Evolutionary conservation across 2,329 filamentous ascomycete species (phyloP).

Genomic region (Cordyceps cicadae): DNA sequence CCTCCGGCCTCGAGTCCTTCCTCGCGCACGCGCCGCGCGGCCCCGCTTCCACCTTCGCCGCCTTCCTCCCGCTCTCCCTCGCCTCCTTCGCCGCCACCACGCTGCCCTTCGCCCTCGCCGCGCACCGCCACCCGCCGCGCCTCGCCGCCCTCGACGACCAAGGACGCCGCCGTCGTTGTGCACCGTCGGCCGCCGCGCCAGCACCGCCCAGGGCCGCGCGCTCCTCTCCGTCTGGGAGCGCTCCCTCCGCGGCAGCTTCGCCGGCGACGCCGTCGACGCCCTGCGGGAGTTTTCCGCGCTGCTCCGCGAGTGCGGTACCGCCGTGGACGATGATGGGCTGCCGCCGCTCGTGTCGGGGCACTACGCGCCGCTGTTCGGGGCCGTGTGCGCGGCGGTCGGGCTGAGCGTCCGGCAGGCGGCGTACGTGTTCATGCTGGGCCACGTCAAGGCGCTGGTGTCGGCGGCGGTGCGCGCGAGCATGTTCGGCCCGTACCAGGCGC

Average conservation of each 20-base stretch:
- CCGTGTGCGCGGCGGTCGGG: constrained; percentile 53
- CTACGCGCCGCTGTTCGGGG: constrained; percentile 63
- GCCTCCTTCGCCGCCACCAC: constrained; percentile 63
- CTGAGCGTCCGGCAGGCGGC: constrained; percentile 55
- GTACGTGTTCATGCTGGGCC: constrained; percentile 68
- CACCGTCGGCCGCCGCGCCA: constrained; percentile 69
- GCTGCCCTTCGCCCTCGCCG: constrained; percentile 66
- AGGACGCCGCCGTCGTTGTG: constrained; percentile 71
- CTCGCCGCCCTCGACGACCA: constrained; percentile 60
- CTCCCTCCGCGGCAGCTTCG: constrained; percentile 41
- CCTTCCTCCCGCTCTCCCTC: constrained; percentile 63
- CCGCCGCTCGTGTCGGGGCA: constrained; percentile 49
- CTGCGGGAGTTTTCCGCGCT: constrained; percentile 28
- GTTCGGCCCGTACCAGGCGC: constrained; percentile 73
- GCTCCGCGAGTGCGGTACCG: constrained; percentile 20
- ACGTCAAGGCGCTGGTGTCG: constrained; percentile 67
- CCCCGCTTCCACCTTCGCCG: constrained; percentile 39
- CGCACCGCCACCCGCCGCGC: constrained; percentile 44
- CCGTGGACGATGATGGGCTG: too few species aligned
- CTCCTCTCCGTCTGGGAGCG: constrained; percentile 70
- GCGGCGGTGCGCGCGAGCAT: constrained; percentile 70
- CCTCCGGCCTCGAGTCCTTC: constrained; percentile 73
- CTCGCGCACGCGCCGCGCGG: constrained; percentile 53
- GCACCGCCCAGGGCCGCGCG: constrained; percentile 66
- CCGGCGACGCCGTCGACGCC: constrained; percentile 16